Evolutionary conservation across 202 grass and related monocot genomes (phyloP), one percentile per base, ranked within the genome.

Genomic region (Zizania palustris): DNA sequence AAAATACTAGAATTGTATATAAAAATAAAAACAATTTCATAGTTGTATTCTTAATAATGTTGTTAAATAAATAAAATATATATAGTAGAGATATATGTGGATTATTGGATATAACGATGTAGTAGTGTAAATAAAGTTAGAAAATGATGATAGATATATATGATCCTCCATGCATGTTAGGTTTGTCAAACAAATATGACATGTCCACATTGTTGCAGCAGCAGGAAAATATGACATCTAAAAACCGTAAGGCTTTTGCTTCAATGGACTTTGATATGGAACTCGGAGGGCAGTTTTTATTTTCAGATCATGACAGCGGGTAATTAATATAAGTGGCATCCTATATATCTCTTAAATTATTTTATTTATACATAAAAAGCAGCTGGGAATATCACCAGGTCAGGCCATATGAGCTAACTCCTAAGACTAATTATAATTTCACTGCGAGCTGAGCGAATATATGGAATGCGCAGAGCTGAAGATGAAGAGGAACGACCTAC

Each of bases 401-500:
- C 28, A 28, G 28, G 28, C 28, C 28, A 28, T 28, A 28, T 28
- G 28, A 28, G 28, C 28, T 28, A 28, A 28, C 2, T 28, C 28
- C 28, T 28, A 28, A 28, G 28, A 28, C 28, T 28, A 28, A n/a
- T n/a, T n/a, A n/a, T n/a, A 86, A 57, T 16, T 85, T 63, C 18
- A 60, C 62, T 43, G 58, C 13, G n/a, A n/a, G n/a, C n/a, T n/a
- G n/a, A n/a, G n/a, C n/a, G n/a, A n/a, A n/a, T n/a, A n/a, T n/a
- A n/a, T n/a, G n/a, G 43, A 20, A 74, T 79, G 48, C 53, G 48
- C 53, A 98, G 95, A 51, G 85, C 83, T 63, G 87, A 98, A 88
- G 91, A 95, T 9, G 95, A 94, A 86, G 94, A 93, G 61, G 91
- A 90, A 41, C 72, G 55, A 11, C 89, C 81, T 7, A 78, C 50